Evolutionary conservation across 1,284 basidiomycete species (phyloP).

Genomic region (Trichosporon sp.): DNA sequence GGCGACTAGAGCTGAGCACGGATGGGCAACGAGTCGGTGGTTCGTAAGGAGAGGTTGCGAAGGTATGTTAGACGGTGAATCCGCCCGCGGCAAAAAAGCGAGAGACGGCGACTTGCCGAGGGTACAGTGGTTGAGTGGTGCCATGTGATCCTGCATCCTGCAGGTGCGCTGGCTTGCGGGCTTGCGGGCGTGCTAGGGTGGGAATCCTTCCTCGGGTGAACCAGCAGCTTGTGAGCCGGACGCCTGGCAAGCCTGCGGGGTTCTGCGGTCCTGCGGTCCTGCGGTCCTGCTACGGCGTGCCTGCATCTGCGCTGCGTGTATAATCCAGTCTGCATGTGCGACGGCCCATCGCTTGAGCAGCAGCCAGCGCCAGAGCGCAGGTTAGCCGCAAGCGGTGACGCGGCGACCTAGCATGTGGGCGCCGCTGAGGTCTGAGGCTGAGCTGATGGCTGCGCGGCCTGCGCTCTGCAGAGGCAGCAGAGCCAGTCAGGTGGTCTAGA

Average conservation of each 20-base stretch:
- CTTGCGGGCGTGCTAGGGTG: not conserved
- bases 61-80: not conserved
- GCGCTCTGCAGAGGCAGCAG: not conserved
- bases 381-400: not conserved
- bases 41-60: constrained; percentile 4
- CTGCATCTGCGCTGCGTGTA: too few relatives aligned
- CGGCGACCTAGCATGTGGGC: not conserved
- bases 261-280: not conserved
- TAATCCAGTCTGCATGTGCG: not conserved
- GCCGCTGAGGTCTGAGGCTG: too few relatives aligned
- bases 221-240: not conserved
- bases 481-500: not conserved
- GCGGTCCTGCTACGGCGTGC: too few relatives aligned
- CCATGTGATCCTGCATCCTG: not conserved
- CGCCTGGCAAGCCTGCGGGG: not conserved
- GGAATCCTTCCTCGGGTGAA: not conserved
- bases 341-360: too few relatives aligned
- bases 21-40: not conserved
- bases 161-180: not conserved
- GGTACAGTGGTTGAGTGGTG: not conserved
- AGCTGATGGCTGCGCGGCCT: not conserved
- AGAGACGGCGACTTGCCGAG: constrained; percentile 2
- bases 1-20: not conserved
- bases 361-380: not conserved
- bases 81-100: not conserved